Evolutionary conservation across 2,329 filamentous ascomycete species (phyloP).

Genomic region (Penicillium sp.): DNA sequence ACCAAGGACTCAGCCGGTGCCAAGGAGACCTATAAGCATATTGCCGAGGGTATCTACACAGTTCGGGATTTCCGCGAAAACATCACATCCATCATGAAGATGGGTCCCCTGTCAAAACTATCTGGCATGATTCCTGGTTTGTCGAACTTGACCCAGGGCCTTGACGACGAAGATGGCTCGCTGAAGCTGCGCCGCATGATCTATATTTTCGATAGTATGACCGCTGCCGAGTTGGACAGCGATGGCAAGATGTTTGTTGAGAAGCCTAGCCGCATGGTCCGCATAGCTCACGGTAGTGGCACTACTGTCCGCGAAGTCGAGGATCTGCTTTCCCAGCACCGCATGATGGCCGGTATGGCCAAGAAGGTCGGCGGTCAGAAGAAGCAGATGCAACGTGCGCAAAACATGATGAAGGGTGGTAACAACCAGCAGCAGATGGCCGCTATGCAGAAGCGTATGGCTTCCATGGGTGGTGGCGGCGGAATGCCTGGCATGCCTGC

Average conservation of each 20-base stretch:
- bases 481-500: conserved; percentile 57
- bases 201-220: conserved; percentile 99
- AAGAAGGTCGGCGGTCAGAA: conserved; percentile 98
- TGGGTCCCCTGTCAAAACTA: conserved; percentile 97
- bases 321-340: conserved; percentile 94
- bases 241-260: conserved; percentile 95
- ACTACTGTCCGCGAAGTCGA: conserved; percentile 93
- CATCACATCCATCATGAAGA: conserved; percentile 98
- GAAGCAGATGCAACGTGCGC: conserved; percentile 95
- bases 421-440: conserved; percentile 94
- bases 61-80: conserved; percentile 93
- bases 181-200: conserved; percentile 97
- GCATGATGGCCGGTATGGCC: conserved; percentile 98
- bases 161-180: conserved; percentile 96
- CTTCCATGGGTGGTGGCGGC: conserved; percentile 81
- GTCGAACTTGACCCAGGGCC: conserved; percentile 88
- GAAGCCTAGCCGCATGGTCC: conserved; percentile 88
- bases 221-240: conserved; percentile 88
- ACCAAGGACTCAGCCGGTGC: conserved; percentile 79
- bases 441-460: conserved; percentile 94
- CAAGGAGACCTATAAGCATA: conserved; percentile 99
- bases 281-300: conserved; percentile 86
- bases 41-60: conserved; percentile 94
- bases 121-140: conserved; percentile 98
- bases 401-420: conserved; percentile 85